These are phyloP conservation scores for Tolypocladium cylindrosporum DNA, from an alignment of 2,329 filamentous ascomycete species.

Conservation along the genomic window DNA sequence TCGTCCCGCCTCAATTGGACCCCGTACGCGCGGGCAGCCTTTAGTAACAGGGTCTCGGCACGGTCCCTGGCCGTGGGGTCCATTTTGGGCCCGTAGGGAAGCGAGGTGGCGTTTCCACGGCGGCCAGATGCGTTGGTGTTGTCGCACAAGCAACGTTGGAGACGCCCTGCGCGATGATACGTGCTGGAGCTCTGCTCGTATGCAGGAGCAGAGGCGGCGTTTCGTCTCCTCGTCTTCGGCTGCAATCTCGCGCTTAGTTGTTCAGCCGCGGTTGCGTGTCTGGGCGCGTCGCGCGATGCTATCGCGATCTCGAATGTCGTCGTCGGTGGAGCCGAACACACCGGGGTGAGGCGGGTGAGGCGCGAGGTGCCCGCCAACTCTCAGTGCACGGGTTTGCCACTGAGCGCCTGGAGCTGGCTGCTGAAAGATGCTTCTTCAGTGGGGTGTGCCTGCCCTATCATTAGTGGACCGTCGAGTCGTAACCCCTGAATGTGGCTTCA, in stretches of 20 bases:
- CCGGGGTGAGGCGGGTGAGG: not conserved
- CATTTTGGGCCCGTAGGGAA: constrained; percentile 20
- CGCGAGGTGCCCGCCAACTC: not conserved
- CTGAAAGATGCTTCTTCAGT: not conserved
- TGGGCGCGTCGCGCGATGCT: not conserved
- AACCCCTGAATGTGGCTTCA: not conserved
- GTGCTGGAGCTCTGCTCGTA: not conserved
- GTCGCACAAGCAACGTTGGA: constrained; percentile 10
- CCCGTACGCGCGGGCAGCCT: constrained; percentile 20
- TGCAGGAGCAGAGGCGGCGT: no score
- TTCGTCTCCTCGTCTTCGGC: not conserved
- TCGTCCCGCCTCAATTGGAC: constrained; percentile 23
- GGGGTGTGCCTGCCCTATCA: not conserved
- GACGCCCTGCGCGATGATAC: not conserved
- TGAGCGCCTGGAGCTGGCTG: not conserved
- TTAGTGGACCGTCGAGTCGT: not conserved
- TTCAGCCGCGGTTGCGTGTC: not conserved
- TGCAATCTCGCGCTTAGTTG: not conserved
- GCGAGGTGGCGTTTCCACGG: constrained; percentile 17
- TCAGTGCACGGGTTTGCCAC: not conserved
- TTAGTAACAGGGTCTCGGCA: constrained; percentile 22
- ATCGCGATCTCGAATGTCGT: not conserved
- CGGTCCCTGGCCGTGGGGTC: constrained; percentile 14
- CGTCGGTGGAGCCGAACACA: not conserved
- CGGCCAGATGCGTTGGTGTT: not conserved